Conservation (phyloP, 371 early-diverging fungal species). For the Vairimorpha apis region DNA sequence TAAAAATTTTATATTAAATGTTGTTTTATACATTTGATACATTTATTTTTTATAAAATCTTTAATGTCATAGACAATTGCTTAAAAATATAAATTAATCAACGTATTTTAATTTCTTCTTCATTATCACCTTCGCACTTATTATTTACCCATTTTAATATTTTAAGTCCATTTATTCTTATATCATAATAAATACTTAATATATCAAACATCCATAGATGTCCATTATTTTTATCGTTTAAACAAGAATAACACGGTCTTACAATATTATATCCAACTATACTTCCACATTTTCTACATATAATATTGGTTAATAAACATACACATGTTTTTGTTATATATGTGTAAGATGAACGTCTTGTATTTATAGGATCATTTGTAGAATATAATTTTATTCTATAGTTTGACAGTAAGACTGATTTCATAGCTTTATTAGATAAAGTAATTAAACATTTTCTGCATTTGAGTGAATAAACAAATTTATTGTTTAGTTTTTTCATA, state of each 20-base stretch:
- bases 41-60: too few species aligned
- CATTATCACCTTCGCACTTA: not conserved
- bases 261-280: slow-evolving; percentile 86
- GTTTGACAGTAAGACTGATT: slow-evolving; percentile 18
- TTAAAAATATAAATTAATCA: too few species aligned
- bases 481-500: not conserved
- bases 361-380: slow-evolving; percentile 12
- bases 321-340: slow-evolving; percentile 31
- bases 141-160: not conserved
- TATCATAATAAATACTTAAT: slow-evolving; percentile 3
- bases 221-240: slow-evolving; percentile 82
- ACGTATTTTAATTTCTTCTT: not conserved
- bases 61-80: too few species aligned
- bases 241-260: slow-evolving; percentile 79
- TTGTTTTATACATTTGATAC: too few species aligned
- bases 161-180: not conserved
- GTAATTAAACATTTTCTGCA: slow-evolving; percentile 19
- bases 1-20: too few species aligned
- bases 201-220: slow-evolving; percentile 91
- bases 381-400: slow-evolving; percentile 17
- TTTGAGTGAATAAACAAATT: slow-evolving; percentile 13
- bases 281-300: slow-evolving; percentile 67
- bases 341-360: not conserved
- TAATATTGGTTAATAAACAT: slow-evolving; percentile 19
- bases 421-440: slow-evolving; percentile 7